Evolutionary conservation across 129 eudicot species (phyloP), one percentile per base, ranked within the genome.

Genomic region (Centella asiatica): DNA sequence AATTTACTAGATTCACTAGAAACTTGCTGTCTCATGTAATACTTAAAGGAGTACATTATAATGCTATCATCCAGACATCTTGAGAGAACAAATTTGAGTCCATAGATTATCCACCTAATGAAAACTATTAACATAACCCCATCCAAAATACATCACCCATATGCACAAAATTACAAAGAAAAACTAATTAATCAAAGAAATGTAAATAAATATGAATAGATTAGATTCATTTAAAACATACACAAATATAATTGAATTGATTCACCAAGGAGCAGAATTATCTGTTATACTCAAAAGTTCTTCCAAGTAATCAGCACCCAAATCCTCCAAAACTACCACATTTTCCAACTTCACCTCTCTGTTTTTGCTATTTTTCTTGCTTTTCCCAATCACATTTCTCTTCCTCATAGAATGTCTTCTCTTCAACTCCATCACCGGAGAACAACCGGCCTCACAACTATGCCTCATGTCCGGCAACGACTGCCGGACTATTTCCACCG

Each of bases 271-370:
- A 32, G 62, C 8, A 3, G 62, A 31, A 18, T 56, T 20, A 46
- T 58, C 63, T 2, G 63, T 58, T 34, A 58, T 6, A 34, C 63
- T 34, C 45, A 58, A 20, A 34, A 58, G 63, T 34, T 58, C 18
- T 34, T 58, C 63, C 19, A 58, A 58, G 12, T 58, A 58, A 58
- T 58, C 63, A 33, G 63, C 63, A 33, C 63, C 63, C 63, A 58
- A 58, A 29, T 58, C 63, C 63, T 58, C 46, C 11, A 58, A 20
- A n/a, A 33, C 63, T 19, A 58, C 46, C 22, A 58, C 46, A 58
- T 34, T 34, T n/a, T 58, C 63, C 1, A 20, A 19, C 22, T 58
- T 58, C 31, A 34, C 47, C n/a, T 34, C 29, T 22, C 5, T 57
- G 44, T 31, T 32, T 28, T 54, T 54, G 20, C 39, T 54, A 13